phyloP scores from a whole-genome alignment of 306 rosid genomes.

The Cucumis sativus region DNA sequence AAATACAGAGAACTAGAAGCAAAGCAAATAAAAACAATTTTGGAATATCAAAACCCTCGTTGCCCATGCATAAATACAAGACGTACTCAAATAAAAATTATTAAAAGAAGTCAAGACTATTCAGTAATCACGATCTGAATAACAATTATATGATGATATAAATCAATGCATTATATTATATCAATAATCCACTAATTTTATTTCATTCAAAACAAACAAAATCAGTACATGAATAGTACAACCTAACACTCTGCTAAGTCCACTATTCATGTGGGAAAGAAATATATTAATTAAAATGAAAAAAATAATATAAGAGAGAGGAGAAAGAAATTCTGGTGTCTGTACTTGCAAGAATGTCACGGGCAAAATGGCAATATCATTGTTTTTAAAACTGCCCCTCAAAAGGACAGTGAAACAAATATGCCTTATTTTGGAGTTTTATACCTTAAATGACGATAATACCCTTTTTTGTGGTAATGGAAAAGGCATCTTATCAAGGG shows the following conservation, averaged over 20 bases:
- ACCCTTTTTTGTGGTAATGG: neutral
- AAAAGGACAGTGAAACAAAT: neutral
- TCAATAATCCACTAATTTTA: neutral
- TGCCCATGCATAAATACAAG: neutral
- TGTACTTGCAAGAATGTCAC: conserved; percentile 3
- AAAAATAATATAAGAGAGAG: neutral
- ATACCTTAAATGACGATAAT: neutral
- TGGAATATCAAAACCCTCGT: neutral
- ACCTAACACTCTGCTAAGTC: neutral
- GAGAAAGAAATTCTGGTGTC: neutral
- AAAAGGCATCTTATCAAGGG: neutral
- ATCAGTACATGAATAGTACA: conserved; percentile 2
- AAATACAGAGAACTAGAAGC: neutral
- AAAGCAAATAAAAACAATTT: neutral
- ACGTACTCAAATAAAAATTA: neutral
- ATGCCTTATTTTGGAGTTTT: neutral
- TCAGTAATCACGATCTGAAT: neutral
- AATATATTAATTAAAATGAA: neutral
- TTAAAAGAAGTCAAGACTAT: neutral
- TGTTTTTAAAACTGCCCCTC: neutral
- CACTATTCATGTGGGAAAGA: neutral
- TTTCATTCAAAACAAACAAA: neutral
- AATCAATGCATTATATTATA: neutral
- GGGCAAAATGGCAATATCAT: neutral
- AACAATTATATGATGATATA: neutral